Conservation (phyloP, 2,329 filamentous ascomycete species). For the Verticillium longisporum region DNA sequence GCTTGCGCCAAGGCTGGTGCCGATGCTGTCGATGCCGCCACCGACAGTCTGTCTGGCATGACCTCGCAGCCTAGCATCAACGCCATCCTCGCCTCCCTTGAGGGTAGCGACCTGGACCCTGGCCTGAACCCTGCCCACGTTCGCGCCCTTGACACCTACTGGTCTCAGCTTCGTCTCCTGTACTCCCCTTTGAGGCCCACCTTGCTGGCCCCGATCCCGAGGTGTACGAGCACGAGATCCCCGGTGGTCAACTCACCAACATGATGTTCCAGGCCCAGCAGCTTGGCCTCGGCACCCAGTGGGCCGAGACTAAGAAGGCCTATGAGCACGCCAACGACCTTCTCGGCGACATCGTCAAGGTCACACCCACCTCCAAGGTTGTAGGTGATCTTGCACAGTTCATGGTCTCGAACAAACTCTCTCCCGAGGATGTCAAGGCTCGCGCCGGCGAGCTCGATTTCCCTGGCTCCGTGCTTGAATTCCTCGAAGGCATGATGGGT, state of each 20-base stretch:
- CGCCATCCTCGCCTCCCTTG: conserved; percentile 85
- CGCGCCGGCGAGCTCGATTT: conserved; percentile 91
- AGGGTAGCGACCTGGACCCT: conserved; percentile 74
- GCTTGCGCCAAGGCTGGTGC: conserved; percentile 91
- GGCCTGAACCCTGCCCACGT: conserved; percentile 76
- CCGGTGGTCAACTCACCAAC: conserved; percentile 96
- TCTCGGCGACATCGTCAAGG: conserved; percentile 97
- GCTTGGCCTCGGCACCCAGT: conserved; percentile 90
- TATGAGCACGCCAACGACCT: conserved; percentile 97
- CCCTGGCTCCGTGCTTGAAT: conserved; percentile 93
- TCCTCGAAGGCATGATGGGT: conserved; percentile 97
- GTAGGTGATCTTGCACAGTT: conserved; percentile 97
- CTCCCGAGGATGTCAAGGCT: conserved; percentile 72
- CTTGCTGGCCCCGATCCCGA: conserved; percentile 91
- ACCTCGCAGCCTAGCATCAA: conserved; percentile 97
- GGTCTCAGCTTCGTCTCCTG: conserved; percentile 89
- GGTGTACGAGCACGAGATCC: conserved; percentile 98
- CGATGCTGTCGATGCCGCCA: conserved; percentile 91
- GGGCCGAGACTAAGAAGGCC: conserved; percentile 98
- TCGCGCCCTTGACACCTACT: conserved; percentile 87
- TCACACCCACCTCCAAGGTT: conserved; percentile 98
- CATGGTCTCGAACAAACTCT: conserved; percentile 97
- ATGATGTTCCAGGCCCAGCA: conserved; percentile 99
- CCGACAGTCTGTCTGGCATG: conserved; percentile 96
- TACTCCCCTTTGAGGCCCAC: conserved; percentile 97